Percentiles rank a stretch among this genome's conserved stretches.
phyloP scores from a whole-genome alignment of 106 monocot genomes.

The Alisma plantagoaquatica region DNA sequence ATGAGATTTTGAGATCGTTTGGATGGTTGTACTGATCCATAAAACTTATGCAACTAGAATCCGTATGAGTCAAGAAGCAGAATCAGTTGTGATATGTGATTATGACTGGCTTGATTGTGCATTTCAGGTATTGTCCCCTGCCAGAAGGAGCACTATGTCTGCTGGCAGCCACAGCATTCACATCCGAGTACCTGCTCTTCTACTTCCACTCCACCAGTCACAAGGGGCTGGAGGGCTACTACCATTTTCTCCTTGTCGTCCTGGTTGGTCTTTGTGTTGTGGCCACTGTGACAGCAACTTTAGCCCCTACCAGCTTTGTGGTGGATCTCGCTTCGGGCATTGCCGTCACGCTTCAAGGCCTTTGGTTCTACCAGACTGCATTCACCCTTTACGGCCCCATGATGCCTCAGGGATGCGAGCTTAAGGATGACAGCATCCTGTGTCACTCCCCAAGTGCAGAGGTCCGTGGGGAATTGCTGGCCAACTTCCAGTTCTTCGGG shows the following conservation, averaged over 20 bases:
- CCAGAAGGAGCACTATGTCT: slow-evolving; percentile 69
- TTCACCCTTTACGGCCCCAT: slow-evolving; percentile 93
- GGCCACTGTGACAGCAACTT: slow-evolving; percentile 40
- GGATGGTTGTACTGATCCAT: no score
- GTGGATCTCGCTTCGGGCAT: slow-evolving; percentile 50
- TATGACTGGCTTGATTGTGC: no score
- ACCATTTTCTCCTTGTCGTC: slow-evolving; percentile 83
- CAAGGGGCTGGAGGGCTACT: slow-evolving; percentile 88
- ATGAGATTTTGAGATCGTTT: no score
- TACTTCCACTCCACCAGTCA: slow-evolving; percentile 92
- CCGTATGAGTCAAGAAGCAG: no score
- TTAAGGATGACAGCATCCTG: slow-evolving; percentile 34
- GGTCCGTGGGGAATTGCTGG: slow-evolving; percentile 61
- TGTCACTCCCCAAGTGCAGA: slow-evolving; percentile 34
- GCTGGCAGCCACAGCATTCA: slow-evolving; percentile 68
- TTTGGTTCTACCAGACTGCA: slow-evolving; percentile 99
- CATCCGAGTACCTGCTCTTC: slow-evolving; percentile 77
- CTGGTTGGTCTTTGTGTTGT: slow-evolving; percentile 64
- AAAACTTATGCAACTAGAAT: no score
- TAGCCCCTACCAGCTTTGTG: slow-evolving; percentile 46
- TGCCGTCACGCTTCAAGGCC: slow-evolving; percentile 78
- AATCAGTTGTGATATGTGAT: no score
- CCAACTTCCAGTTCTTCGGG: slow-evolving; percentile 74
- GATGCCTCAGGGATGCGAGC: slow-evolving; percentile 79
- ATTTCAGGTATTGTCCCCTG: slow-evolving; percentile 56